Evolutionary conservation across 306 rosid species (phyloP).

Genomic region (Vigna angularis): DNA sequence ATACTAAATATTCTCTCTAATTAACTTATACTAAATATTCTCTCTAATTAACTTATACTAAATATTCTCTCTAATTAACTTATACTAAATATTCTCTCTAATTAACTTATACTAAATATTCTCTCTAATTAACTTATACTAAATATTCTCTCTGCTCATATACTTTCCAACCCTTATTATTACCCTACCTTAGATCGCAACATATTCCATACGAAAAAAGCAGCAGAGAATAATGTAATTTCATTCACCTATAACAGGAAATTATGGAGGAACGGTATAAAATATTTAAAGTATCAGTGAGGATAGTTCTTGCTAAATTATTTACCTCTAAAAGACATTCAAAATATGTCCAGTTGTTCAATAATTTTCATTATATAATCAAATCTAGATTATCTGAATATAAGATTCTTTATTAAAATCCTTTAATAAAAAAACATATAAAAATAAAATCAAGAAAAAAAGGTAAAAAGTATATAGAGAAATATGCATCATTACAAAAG

Average conservation of each 20-base stretch:
- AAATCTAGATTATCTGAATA: background rate
- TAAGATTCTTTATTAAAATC: background rate
- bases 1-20: too few relatives aligned
- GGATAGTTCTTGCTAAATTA: background rate
- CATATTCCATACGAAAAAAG: background rate
- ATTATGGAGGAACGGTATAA: background rate
- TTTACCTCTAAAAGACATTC: background rate
- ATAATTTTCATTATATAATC: slow-evolving; percentile 12
- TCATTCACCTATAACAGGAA: background rate
- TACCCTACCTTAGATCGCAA: too few relatives aligned
- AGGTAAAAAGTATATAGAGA: background rate
- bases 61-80: too few relatives aligned
- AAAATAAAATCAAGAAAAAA: background rate
- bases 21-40: too few relatives aligned
- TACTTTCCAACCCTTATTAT: too few relatives aligned
- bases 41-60: too few relatives aligned
- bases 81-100: too few relatives aligned
- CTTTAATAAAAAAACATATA: background rate
- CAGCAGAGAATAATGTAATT: background rate
- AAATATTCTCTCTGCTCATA: too few relatives aligned
- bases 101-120: too few relatives aligned
- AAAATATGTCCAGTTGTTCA: background rate
- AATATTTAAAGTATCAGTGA: background rate
- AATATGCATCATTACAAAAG: slow-evolving; percentile 19
- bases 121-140: too few relatives aligned